Evolutionary conservation across 768 basidiomycete species (phyloP).

Genomic region (Clitopilus passeckerianus): DNA sequence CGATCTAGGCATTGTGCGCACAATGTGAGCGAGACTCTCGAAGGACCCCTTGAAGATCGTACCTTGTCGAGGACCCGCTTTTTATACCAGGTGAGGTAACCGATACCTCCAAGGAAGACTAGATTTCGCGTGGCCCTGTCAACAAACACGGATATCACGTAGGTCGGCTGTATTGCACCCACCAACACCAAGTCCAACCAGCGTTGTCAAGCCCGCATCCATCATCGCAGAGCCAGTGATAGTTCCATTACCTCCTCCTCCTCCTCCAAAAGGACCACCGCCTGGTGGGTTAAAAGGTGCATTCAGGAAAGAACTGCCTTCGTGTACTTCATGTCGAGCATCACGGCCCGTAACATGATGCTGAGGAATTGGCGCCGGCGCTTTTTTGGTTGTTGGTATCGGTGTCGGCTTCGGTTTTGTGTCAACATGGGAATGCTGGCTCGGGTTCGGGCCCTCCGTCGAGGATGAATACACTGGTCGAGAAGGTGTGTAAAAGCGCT

Average conservation of each 20-base stretch:
- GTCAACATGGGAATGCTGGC: constrained; percentile 12
- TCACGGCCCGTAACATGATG: constrained; percentile 7
- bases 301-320: constrained; percentile 30
- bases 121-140: neutral
- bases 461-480: neutral
- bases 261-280: constrained; percentile 23
- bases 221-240: constrained; percentile 37
- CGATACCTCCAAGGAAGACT: constrained; percentile 71
- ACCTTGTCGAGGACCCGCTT: constrained; percentile 78
- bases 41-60: neutral
- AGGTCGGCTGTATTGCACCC: constrained; percentile 12
- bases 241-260: constrained; percentile 21
- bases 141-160: neutral
- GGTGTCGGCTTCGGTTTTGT: constrained; percentile 7
- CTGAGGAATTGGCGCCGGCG: constrained; percentile 6
- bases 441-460: neutral
- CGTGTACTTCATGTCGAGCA: constrained; percentile 35
- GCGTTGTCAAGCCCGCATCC: constrained; percentile 55
- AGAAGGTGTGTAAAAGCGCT: neutral
- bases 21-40: neutral
- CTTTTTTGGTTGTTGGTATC: constrained; percentile 3
- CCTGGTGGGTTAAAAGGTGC: constrained; percentile 40
- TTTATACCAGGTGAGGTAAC: constrained; percentile 80
- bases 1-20: constrained; percentile 45
- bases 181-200: constrained; percentile 61